A percentile compares a stretch with the other conserved stretches of the same genome.
These are phyloP conservation scores for Taphrina wiesneri DNA, from an alignment of 1,139 yeast species.

Conservation along the genomic window DNA sequence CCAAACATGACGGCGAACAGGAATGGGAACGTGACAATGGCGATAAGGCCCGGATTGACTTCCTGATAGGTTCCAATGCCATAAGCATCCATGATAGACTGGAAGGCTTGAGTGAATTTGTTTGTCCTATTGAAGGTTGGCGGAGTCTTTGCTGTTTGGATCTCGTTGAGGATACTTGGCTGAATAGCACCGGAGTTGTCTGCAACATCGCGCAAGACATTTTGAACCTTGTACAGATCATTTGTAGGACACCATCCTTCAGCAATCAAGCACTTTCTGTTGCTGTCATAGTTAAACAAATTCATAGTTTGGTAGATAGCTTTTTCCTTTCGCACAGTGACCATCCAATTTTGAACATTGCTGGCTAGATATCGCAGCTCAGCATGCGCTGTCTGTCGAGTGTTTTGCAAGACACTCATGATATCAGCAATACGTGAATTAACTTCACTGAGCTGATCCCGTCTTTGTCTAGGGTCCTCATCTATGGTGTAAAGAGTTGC, in stretches of 20 bases:
- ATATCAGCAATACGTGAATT: conserved; percentile 64
- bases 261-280: conserved; percentile 86
- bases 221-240: conserved; percentile 53
- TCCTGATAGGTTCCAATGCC: conserved; percentile 94
- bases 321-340: conserved; percentile 67
- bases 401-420: conserved; percentile 68
- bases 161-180: conserved; percentile 77
- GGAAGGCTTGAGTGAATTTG: conserved; percentile 90
- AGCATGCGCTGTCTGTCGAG: conserved; percentile 66
- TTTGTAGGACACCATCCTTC: conserved; percentile 91
- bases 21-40: conserved; percentile 93
- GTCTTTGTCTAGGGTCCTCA: conserved; percentile 59
- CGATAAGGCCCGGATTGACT: conserved; percentile 93
- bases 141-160: conserved; percentile 79
- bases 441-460: conserved; percentile 59
- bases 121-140: conserved; percentile 92
- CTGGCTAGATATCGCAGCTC: conserved; percentile 76
- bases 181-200: conserved; percentile 59
- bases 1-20: conserved; percentile 99
- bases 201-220: conserved; percentile 58
- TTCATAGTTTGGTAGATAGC: conserved; percentile 74
- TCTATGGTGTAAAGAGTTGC: conserved; percentile 72
- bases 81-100: conserved; percentile 89
- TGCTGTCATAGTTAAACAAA: conserved; percentile 77
- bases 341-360: conserved; percentile 69